Evolutionary conservation across 495 filamentous ascomycete species (phyloP).

Genomic region (Lasiosphaeria ovina): DNA sequence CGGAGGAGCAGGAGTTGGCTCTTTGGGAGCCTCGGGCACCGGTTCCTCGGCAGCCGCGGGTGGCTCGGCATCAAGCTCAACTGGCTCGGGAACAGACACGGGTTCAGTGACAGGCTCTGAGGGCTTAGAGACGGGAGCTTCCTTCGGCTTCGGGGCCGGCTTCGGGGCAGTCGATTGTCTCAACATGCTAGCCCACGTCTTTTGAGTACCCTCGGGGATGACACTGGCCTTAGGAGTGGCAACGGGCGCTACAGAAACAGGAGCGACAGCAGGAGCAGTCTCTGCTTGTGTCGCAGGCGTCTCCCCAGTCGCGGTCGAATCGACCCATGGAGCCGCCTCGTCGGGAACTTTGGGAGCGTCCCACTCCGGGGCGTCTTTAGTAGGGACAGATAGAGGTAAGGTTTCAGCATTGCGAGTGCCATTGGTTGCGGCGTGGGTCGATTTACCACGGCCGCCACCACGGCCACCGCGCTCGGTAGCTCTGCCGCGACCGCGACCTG

Average conservation of each 20-base stretch:
- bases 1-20: constrained; percentile 21
- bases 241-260: constrained; percentile 24
- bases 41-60: constrained; percentile 30
- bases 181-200: constrained; percentile 60
- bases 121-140: constrained; percentile 39
- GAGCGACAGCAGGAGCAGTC: constrained; percentile 21
- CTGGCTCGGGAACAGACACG: constrained; percentile 35
- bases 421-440: constrained; percentile 52
- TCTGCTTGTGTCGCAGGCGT: constrained; percentile 21
- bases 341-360: constrained; percentile 37
- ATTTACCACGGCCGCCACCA: constrained; percentile 55
- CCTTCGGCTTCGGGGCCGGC: constrained; percentile 45
- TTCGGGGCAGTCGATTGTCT: constrained; percentile 46
- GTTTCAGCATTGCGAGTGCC: constrained; percentile 49
- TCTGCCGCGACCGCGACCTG: constrained; percentile 66
- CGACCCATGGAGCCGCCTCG: constrained; percentile 25
- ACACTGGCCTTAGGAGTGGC: constrained; percentile 27
- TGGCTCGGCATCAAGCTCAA: constrained; percentile 36
- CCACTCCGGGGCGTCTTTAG: constrained; percentile 46
- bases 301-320: constrained; percentile 17
- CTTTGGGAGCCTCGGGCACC: constrained; percentile 32
- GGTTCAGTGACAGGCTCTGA: constrained; percentile 40
- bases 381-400: constrained; percentile 47
- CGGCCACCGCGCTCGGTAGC: constrained; percentile 70
- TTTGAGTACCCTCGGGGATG: constrained; percentile 30